Percentiles rank a stretch among this genome's conserved stretches.
Conservation (phyloP, 768 basidiomycete species). For the Tylopilus sp. region DNA sequence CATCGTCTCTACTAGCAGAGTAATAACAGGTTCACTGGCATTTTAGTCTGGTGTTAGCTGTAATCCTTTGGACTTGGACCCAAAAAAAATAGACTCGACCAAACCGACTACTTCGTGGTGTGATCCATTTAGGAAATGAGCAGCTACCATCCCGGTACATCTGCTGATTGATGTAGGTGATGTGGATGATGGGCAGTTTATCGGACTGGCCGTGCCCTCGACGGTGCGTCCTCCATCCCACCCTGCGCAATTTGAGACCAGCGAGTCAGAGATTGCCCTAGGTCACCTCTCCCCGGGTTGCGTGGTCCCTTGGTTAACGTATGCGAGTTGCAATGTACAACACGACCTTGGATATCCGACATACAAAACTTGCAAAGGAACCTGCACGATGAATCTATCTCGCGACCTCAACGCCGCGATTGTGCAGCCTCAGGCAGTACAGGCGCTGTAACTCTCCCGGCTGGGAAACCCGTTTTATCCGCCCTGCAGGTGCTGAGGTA, state of each 20-base stretch:
- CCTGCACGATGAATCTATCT: not conserved
- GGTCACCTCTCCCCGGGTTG: too few species aligned
- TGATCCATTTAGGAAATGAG: not conserved
- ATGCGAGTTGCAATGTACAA: conserved; percentile 29
- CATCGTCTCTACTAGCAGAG: conserved; percentile 24
- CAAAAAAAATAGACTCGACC: conserved; percentile 8
- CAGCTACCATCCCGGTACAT: conserved; percentile 22
- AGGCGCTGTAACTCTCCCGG: conserved; percentile 27
- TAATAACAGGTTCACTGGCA: conserved; percentile 26
- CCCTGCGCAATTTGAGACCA: too few species aligned
- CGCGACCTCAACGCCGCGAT: conserved; percentile 15
- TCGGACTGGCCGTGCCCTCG: too few species aligned
- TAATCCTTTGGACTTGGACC: conserved; percentile 16
- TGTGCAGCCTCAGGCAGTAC: too few species aligned
- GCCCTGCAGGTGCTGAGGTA: conserved; percentile 34
- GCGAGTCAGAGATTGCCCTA: too few species aligned
- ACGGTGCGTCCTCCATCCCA: too few species aligned
- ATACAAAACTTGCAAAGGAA: conserved; percentile 23
- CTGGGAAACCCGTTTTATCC: conserved; percentile 24
- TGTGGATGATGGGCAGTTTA: too few species aligned
- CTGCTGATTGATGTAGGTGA: too few species aligned
- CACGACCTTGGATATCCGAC: conserved; percentile 13
- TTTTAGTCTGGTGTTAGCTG: conserved; percentile 27
- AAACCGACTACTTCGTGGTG: not conserved
- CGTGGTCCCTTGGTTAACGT: too few species aligned